These are phyloP conservation scores for Lipomyces mesembrius DNA, from an alignment of 805 yeast species.

Conservation along the genomic window DNA sequence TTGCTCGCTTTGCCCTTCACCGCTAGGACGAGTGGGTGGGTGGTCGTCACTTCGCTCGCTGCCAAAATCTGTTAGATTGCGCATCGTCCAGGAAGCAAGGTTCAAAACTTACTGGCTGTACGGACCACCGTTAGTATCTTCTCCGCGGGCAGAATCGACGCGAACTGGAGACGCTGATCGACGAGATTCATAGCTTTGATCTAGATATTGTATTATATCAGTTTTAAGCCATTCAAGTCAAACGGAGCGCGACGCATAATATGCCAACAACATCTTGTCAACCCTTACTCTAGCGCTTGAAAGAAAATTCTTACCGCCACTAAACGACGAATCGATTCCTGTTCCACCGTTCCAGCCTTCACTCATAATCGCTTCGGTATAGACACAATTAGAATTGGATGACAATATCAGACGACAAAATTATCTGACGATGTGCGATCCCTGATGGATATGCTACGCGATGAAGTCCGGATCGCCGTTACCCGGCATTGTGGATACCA, in stretches of 20 bases:
- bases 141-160: slow-evolving; percentile 16
- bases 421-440: not conserved
- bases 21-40: not conserved
- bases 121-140: not conserved
- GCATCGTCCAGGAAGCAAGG: too few species aligned
- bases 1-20: not conserved
- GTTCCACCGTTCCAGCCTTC: not conserved
- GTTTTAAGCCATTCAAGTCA: not conserved
- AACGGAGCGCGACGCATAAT: not conserved
- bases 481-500: not conserved
- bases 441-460: not conserved
- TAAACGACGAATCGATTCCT: not conserved
- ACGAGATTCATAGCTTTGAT: slow-evolving; percentile 9
- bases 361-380: not conserved
- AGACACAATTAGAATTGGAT: not conserved
- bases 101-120: not conserved
- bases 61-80: not conserved
- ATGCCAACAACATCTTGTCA: too few species aligned
- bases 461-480: not conserved
- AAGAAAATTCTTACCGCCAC: not conserved
- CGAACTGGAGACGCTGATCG: slow-evolving; percentile 10
- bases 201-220: not conserved
- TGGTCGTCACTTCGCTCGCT: not conserved
- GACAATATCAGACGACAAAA: not conserved
- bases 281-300: not conserved